Conservation (phyloP, 2,329 filamentous ascomycete species). For the Blastomyces emzantsi region DNA sequence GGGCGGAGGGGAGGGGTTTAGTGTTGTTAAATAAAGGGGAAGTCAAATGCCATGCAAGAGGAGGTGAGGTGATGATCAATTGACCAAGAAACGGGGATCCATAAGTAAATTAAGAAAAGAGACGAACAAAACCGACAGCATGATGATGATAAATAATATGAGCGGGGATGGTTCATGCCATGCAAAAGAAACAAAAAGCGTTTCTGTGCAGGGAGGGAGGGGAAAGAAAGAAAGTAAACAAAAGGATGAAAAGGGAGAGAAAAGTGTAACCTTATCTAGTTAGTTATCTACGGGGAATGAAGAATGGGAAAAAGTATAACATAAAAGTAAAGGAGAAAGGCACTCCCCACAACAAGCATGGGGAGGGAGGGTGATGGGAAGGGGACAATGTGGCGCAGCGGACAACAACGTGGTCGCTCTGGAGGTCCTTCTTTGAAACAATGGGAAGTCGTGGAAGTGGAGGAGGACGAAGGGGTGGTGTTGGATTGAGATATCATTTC, state of each 20-base stretch:
- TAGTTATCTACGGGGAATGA: background rate
- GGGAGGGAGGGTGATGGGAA: background rate
- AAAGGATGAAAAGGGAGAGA: background rate
- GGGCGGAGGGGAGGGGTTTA: background rate
- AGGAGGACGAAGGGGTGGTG: background rate
- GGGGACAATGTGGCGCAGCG: slow-evolving; percentile 10
- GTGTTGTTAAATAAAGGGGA: background rate
- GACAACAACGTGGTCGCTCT: background rate
- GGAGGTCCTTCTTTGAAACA: background rate
- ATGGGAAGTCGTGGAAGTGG: background rate
- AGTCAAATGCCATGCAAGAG: background rate
- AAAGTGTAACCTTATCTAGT: background rate
- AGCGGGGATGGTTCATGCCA: slow-evolving; percentile 1
- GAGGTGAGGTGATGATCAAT: too few species aligned
- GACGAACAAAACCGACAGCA: background rate
- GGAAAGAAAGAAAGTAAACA: background rate
- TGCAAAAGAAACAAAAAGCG: background rate
- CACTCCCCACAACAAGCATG: background rate
- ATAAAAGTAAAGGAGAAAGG: slow-evolving; percentile 1
- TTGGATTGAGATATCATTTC: background rate
- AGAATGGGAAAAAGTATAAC: slow-evolving; percentile 5
- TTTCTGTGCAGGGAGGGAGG: slow-evolving; percentile 2
- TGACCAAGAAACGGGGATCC: background rate
- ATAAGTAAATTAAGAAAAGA: background rate
- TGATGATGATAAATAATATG: background rate